Base-by-base conservation (phyloP, 129 eudicot species). In the Escallonia herrerae region DNA sequence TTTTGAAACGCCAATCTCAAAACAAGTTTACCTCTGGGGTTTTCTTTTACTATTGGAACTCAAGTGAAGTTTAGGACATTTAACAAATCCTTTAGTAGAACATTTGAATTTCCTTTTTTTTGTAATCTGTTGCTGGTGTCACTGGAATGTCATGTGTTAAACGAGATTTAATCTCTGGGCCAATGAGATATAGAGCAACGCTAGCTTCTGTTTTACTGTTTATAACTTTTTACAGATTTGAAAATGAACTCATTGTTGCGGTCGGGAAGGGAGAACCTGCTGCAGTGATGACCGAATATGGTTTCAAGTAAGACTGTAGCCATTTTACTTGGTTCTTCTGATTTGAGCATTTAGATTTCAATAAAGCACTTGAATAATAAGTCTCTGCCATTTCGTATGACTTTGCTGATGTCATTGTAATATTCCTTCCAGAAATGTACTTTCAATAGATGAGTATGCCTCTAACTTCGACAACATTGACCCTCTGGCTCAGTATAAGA, bases 181-280 rank as follows among this genome's bases (percentile, higher is more conserved):
- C 58, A 33, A 47, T 22, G 60, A 67, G 5, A 56, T 45, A 22
- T 42, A 50, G 5, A n/a, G 43, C 33, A 15, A 11, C 40, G 7
- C 37, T 42, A 33, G 40, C 33, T 15, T 6, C 8, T n/a, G 2
- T 3, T 55, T 45, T 63, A 3, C 47, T 7, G 15, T 22, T 63
- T 38, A 15, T 10, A 44, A 15, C 8, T n/a, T 14, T 7, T 55
- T 62, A 70, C 87, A 84, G 91, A 69, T 84, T 47, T 69, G 80
- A 75, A 64, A 72, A 81, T 62, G 86, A 84, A 15, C 68, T 81
- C 8, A 43, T 81, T 4, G 62, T 84, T 65, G 91, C 91, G 56
- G 84, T 81, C 44, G 91, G 91, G 40, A 84, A 84, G 68, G 86
- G 86, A 58, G 87, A 81, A 78, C 91, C 91, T 69, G 84, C 81